Base-by-base conservation (phyloP, 2,329 filamentous ascomycete species). In the Ilyonectria sp. region DNA sequence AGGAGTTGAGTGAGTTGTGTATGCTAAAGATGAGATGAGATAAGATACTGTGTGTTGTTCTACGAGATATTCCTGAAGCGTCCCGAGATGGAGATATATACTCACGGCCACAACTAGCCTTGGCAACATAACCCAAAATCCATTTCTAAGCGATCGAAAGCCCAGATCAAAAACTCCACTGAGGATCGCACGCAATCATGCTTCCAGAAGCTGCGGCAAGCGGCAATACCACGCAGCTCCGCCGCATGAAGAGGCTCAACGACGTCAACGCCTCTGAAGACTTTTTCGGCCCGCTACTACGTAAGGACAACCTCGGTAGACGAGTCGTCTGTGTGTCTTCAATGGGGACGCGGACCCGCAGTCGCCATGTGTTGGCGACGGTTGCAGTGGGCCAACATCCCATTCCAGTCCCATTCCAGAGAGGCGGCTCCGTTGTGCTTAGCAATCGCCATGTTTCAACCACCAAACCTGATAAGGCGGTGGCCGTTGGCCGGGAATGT, bases 271-370 rank as follows among this genome's bases (percentile, higher is more conserved):
- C n/a, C 31, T 11, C 6, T 21, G 31, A 53, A 53, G 50, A 37
- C 50, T 53, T 53, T 52, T 35, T 53, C 50, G 50, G 50, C 4
- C 50, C 29, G n/a, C 37, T 35, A 7, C 17, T 35, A 19, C 49
- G 29, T n/a, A 53, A 52, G 15, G 23, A 5, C 6, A 19, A 31
- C 49, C 49, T 33, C 29, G 10, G 49, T 15, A 33, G 29, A 52
- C 13, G 50, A 31, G 13, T 53, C 2, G 29, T 21, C 11, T 23
- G 4, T 21, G 31, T 21, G 50, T 43, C 5, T 43, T 43, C 3
- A n/a, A 43, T n/a, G 40, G 40, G n/a, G 15, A 43, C 7, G 50
- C 50, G 31, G 50, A 33, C 40, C 40, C 40, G 15, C 40, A n/a
- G 40, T 43, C 8, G 40, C n/a, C 17, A 15, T 43, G 40, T n/a